A percentile compares a stretch with the other conserved stretches of the same genome.
Conservation (phyloP, 768 basidiomycete genomes). For the Xerocomellus dryophilus region DNA sequence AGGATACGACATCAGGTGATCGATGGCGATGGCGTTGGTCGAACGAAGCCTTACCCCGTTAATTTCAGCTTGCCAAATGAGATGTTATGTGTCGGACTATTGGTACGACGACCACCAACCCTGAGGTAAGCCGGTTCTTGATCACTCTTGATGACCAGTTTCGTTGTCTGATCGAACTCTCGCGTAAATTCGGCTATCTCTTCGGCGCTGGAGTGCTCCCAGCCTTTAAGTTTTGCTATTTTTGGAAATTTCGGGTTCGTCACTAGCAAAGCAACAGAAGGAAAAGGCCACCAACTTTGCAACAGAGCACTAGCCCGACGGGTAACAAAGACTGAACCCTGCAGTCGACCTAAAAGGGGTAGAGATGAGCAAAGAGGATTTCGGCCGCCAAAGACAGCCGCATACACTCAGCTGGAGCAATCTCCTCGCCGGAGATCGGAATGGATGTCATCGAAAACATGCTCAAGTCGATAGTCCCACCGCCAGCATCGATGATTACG, state of each 20-base stretch:
- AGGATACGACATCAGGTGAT: background rate
- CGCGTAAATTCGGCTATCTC: conserved; percentile 1
- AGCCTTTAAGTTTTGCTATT: conserved; percentile 1
- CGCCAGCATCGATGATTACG: conserved; percentile 25
- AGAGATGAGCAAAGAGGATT: background rate
- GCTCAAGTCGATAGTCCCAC: conserved; percentile 36
- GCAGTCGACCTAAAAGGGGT: conserved; percentile 37
- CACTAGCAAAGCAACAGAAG: background rate
- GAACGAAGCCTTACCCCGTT: conserved; percentile 9
- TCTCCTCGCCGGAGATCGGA: conserved; percentile 31
- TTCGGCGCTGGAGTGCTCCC: background rate
- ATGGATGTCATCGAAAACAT: conserved; percentile 29
- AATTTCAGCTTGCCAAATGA: conserved; percentile 6
- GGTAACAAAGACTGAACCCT: conserved; percentile 46
- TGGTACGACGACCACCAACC: conserved; percentile 4
- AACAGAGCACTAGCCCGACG: background rate
- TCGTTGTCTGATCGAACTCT: conserved; percentile 4
- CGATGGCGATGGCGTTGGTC: rapidly evolving
- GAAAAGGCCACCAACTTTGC: background rate
- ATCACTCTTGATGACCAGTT: conserved; percentile 1
- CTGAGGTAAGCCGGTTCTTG: conserved; percentile 8
- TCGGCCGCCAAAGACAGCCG: background rate
- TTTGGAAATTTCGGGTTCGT: background rate
- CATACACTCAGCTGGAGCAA: conserved; percentile 30
- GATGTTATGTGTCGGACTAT: background rate